Percentiles rank a stretch among this genome's conserved stretches.
Evolutionary conservation across 2,329 filamentous ascomycete genomes (phyloP).

Genomic region (Colletotrichum sublineola): DNA sequence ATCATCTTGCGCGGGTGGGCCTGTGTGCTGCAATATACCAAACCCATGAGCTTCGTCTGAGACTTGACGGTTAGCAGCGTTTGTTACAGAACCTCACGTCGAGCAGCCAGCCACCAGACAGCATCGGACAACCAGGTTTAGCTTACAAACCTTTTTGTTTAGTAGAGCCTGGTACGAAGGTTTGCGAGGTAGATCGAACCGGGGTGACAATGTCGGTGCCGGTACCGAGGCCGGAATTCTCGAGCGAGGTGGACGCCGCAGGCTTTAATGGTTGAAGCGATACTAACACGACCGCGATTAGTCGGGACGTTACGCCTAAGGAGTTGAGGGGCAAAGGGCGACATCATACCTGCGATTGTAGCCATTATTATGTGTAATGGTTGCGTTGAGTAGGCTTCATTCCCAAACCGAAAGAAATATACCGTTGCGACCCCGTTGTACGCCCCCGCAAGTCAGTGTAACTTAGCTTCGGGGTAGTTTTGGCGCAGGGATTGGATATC

Average conservation of each 20-base stretch:
- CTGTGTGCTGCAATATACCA: slow-evolving; percentile 44
- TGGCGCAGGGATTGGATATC: not conserved
- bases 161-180: not conserved
- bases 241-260: slow-evolving; percentile 1
- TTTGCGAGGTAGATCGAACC: slow-evolving; percentile 4
- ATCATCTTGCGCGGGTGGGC: slow-evolving; percentile 43
- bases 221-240: not conserved
- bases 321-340: not conserved
- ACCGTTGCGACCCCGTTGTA: not conserved
- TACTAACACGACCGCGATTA: slow-evolving; percentile 15
- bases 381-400: slow-evolving; percentile 8
- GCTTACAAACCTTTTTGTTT: slow-evolving; percentile 26
- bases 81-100: not conserved
- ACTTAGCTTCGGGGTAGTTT: not conserved
- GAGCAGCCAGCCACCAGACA: not conserved
- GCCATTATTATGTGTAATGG: slow-evolving; percentile 24
- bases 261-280: slow-evolving; percentile 18
- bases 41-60: slow-evolving; percentile 31
- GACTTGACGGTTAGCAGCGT: slow-evolving; percentile 15
- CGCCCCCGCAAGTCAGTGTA: not conserved
- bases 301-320: not conserved
- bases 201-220: not conserved
- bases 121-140: not conserved
- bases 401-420: slow-evolving; percentile 1
- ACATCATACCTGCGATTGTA: slow-evolving; percentile 28